Conservation (phyloP, 192 early-diverging fungal genomes). For the Entomortierella parvispora region DNA sequence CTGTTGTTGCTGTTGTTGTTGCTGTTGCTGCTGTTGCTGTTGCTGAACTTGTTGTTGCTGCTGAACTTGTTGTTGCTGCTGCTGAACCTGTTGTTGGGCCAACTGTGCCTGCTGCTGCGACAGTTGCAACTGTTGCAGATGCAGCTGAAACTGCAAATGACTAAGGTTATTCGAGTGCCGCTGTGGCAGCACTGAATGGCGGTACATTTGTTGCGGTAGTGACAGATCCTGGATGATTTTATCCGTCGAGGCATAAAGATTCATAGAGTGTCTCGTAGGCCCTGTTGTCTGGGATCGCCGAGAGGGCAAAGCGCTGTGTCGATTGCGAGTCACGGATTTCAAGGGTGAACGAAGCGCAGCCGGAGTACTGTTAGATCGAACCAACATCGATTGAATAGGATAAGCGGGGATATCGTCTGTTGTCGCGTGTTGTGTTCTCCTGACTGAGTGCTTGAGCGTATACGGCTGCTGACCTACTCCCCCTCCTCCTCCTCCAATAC, state of each 20-base stretch:
- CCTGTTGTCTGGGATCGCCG: constrained; percentile 26
- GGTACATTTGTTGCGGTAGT: constrained; percentile 39
- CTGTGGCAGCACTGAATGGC: constrained; percentile 32
- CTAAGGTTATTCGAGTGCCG: constrained; percentile 30
- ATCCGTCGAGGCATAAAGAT: constrained; percentile 44
- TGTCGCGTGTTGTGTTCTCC: constrained; percentile 5
- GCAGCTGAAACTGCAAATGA: constrained; percentile 38
- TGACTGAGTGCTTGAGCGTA: too few relatives aligned
- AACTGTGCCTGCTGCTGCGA: constrained; percentile 8
- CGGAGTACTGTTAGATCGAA: constrained; percentile 47
- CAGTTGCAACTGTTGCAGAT: constrained; percentile 31
- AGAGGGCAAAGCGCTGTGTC: constrained; percentile 28
- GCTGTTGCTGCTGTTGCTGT: neutral
- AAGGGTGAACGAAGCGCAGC: constrained; percentile 28
- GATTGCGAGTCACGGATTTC: constrained; percentile 22
- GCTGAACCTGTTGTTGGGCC: constrained; percentile 1
- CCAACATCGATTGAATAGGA: constrained; percentile 18
- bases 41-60: neutral
- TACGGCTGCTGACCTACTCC: too few relatives aligned
- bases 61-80: constrained; percentile 2
- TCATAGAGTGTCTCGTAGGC: constrained; percentile 28
- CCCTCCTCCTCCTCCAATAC: too few relatives aligned
- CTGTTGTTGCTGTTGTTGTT: neutral
- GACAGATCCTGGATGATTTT: constrained; percentile 49
- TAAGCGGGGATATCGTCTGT: constrained; percentile 32